A percentile compares a stretch with the other conserved stretches of the same genome.
Evolutionary conservation across 176 grass and related monocot species (phyloP).

Genomic region (Oryza glumipatula): DNA sequence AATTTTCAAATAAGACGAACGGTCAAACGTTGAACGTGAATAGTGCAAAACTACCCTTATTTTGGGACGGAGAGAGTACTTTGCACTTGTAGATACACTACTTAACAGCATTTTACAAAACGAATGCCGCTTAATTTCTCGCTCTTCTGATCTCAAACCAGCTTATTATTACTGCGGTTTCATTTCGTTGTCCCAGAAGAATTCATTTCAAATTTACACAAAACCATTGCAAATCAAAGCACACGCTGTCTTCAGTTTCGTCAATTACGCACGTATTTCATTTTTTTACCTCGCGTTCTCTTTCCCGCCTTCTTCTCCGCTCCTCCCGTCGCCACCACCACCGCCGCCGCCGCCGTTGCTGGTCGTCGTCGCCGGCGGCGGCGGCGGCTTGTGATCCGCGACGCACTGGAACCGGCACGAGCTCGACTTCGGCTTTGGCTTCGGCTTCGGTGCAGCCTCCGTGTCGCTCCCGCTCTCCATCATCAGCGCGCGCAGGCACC

Average conservation of each 20-base stretch:
- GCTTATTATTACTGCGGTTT: neutral
- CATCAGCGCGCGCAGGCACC: constrained; percentile 80
- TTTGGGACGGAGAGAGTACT: neutral
- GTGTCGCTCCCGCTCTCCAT: constrained; percentile 76
- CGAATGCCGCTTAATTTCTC: neutral
- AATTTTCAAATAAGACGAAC: too few relatives aligned
- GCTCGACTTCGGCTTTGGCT: constrained; percentile 44
- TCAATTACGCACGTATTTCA: neutral
- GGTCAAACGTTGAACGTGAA: too few relatives aligned
- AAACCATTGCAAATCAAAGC: constrained; percentile 6
- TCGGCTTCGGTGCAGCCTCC: constrained; percentile 48
- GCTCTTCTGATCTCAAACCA: neutral
- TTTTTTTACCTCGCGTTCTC: neutral
- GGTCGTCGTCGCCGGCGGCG: neutral
- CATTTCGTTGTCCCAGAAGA: neutral
- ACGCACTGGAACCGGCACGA: constrained; percentile 72
- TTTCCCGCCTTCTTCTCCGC: constrained; percentile 35
- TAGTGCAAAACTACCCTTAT: too few relatives aligned
- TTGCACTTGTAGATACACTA: neutral
- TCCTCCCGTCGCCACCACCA: neutral
- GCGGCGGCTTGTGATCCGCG: constrained; percentile 26
- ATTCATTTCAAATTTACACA: neutral
- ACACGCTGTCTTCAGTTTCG: neutral
- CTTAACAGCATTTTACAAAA: neutral
- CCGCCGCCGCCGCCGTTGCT: neutral